Conservation (phyloP, 805 yeast species). For the Sugiyamaella valdiviana region DNA sequence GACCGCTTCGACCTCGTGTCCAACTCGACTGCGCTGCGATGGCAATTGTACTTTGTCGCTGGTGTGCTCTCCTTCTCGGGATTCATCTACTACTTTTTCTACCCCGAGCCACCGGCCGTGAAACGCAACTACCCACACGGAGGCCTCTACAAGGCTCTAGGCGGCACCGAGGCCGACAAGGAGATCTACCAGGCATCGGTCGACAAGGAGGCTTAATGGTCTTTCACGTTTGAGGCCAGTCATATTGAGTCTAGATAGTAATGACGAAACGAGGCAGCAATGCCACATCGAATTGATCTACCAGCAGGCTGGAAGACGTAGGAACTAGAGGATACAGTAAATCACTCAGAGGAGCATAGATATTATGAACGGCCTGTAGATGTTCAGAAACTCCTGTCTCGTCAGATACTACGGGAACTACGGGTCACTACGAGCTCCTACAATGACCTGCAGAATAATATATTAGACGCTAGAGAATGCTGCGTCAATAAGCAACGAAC, state of each 20-base stretch:
- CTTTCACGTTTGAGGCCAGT: background rate
- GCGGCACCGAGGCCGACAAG: slow-evolving; percentile 41
- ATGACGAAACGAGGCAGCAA: background rate
- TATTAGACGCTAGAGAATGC: background rate
- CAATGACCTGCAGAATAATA: too few relatives aligned
- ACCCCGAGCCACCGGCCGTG: slow-evolving; percentile 65
- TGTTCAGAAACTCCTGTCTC: too few relatives aligned
- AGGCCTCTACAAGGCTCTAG: slow-evolving; percentile 70
- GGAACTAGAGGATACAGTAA: too few relatives aligned
- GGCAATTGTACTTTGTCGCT: slow-evolving; percentile 53
- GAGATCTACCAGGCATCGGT: slow-evolving; percentile 26
- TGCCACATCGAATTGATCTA: too few relatives aligned
- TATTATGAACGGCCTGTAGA: too few relatives aligned
- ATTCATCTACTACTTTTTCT: slow-evolving; percentile 44
- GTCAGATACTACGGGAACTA: too few relatives aligned
- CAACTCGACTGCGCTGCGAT: slow-evolving; percentile 54
- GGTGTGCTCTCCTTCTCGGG: slow-evolving; percentile 37
- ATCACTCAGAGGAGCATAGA: too few relatives aligned
- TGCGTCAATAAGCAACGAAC: background rate
- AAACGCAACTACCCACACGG: slow-evolving; percentile 70
- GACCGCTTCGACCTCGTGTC: slow-evolving; percentile 59
- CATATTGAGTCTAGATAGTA: background rate
- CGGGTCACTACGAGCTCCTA: too few relatives aligned
- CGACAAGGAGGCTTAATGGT: slow-evolving; percentile 9
- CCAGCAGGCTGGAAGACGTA: too few relatives aligned